Evolutionary conservation across 108 stramenopile genomes (phyloP), one percentile per base, ranked within the genome.

Genomic region (Conticribra weissflogii): DNA sequence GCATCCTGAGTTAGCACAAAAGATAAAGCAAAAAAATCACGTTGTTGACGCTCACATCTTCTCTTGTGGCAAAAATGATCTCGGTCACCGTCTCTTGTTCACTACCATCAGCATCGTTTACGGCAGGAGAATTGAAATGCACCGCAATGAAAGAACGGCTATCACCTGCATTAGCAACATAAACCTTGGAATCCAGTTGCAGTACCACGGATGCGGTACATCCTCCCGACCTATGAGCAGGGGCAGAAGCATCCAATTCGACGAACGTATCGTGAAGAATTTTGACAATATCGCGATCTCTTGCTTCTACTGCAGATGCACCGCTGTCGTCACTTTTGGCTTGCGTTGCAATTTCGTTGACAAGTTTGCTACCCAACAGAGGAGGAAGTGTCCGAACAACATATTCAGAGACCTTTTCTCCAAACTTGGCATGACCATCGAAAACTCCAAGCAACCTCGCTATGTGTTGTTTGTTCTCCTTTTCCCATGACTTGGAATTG

Each of bases 91-190:
- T 59, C 32, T 60, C 54, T 16, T 18, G 23, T 18, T 31, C 47
- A 51, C 28, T 27, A 51, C 28, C 33, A 51, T 32, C 23, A 30
- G 34, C n/a, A 32, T n/a, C 22, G 49, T 0, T 44, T 2, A 33
- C 56, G 48, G 25, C 54, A 18, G 73, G 73, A 57, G 52, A 41
- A 28, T 44, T 67, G 53, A 68, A 74, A 63, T 90, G 88, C 3
- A 84, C 81, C 28, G 87, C 94, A 32, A 95, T 59, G 54, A 95
- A 89, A 22, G 85, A 81, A 29, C 86, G 79, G 44, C 81, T 82
- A 63, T 93, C 92, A 46, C 92, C 92, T 9, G 92, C 87, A 76
- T 94, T 94, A 33, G 93, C 93, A 63, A 94, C 45, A 33, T 80
- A 94, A n/a, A 88, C 47, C 44, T 83, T 79, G 23, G 84, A 46